Conservation (phyloP, 352 stramenopile genomes). For the Hyaloperonospora arabidopsidis region DNA sequence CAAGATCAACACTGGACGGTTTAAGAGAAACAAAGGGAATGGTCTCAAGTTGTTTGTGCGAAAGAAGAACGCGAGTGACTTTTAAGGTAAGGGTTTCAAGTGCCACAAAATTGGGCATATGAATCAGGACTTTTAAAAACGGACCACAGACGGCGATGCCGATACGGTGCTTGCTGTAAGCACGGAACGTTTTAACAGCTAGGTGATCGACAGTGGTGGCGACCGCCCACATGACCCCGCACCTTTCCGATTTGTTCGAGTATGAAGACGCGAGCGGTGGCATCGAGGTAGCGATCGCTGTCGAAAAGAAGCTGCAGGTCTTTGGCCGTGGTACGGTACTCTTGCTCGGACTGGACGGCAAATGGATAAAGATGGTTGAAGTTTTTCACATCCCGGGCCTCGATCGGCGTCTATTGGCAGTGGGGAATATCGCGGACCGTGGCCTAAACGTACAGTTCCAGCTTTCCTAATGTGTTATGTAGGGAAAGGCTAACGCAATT, state of each 20-base stretch:
- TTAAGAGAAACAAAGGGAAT: conserved; percentile 3
- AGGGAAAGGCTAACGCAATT: not conserved
- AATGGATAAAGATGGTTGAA: conserved; percentile 6
- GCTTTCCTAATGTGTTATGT: conserved; percentile 4
- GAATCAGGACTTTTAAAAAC: not conserved
- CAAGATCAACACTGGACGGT: conserved; percentile 1
- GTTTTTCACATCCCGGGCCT: conserved; percentile 13
- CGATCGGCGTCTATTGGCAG: conserved; percentile 12
- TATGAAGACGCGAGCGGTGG: not conserved
- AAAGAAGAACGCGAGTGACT: conserved; percentile 1
- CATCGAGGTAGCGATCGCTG: conserved; percentile 15
- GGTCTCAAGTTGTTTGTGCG: conserved; percentile 4
- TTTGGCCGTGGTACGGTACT: not conserved
- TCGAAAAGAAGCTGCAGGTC: conserved; percentile 7
- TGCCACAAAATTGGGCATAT: not conserved
- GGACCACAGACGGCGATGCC: not conserved
- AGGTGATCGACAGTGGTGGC: conserved; percentile 2
- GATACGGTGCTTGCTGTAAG: not conserved
- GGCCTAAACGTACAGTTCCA: conserved; percentile 12
- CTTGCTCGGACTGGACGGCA: not conserved
- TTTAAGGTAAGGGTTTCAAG: not conserved
- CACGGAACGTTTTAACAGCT: not conserved
- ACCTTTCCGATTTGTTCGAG: conserved; percentile 4
- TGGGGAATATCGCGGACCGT: conserved; percentile 12
- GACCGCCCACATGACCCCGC: conserved; percentile 12